These are phyloP conservation scores for Penicillium sp. DNA, from an alignment of 2,329 filamentous ascomycete species.

Conservation along the genomic window DNA sequence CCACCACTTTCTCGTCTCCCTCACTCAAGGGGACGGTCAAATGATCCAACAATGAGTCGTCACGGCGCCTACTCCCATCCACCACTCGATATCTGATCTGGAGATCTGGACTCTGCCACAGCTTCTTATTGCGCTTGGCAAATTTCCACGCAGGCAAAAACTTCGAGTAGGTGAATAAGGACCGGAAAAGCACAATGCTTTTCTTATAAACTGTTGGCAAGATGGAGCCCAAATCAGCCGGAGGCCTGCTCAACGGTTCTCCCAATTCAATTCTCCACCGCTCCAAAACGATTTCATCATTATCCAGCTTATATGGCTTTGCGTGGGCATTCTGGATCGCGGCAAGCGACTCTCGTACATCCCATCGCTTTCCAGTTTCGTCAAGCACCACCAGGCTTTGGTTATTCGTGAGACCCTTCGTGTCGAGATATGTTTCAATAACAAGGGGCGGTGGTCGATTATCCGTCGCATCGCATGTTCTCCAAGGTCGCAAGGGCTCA, in stretches of 20 bases:
- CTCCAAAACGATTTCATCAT: conserved; percentile 77
- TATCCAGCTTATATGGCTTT: conserved; percentile 46
- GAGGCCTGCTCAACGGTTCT: conserved; percentile 54
- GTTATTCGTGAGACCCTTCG: conserved; percentile 70
- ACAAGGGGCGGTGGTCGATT: conserved; percentile 77
- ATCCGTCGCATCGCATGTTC: conserved; percentile 69
- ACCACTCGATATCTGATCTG: conserved; percentile 76
- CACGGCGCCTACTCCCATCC: conserved; percentile 52
- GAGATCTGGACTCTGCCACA: conserved; percentile 59
- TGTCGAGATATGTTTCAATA: conserved; percentile 86
- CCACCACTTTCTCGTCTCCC: conserved; percentile 60
- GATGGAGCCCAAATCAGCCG: conserved; percentile 53
- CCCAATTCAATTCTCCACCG: conserved; percentile 85
- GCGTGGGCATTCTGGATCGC: conserved; percentile 50
- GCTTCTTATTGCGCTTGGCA: conserved; percentile 68
- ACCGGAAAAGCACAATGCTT: conserved; percentile 89
- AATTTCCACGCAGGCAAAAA: conserved; percentile 85
- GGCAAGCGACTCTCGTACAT: conserved; percentile 79
- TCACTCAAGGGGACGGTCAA: conserved; percentile 68
- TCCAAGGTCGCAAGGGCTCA: conserved; percentile 79
- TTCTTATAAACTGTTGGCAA: conserved; percentile 95
- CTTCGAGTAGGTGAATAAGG: conserved; percentile 75
- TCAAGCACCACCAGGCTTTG: conserved; percentile 86
- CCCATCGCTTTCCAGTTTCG: conserved; percentile 86
- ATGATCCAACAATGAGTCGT: conserved; percentile 59